phyloP scores from a whole-genome alignment of 345 rosid genomes.

The Carallia brachiata region DNA sequence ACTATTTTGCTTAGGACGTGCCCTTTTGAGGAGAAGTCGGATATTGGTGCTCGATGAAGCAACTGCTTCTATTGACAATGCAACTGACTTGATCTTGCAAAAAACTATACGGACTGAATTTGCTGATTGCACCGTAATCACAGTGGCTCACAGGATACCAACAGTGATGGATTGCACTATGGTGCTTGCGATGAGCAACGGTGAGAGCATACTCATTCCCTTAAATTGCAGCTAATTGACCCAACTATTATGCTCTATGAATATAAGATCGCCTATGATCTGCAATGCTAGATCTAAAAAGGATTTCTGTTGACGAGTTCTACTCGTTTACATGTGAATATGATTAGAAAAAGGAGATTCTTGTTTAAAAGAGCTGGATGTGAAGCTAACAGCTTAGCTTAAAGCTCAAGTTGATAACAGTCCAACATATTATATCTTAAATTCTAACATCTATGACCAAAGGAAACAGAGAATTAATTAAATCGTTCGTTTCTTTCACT shows the following conservation, averaged over 20 bases:
- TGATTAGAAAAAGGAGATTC: too few species aligned
- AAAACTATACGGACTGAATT: slow-evolving; percentile 76
- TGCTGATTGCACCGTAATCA: slow-evolving; percentile 77
- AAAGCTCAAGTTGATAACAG: not conserved
- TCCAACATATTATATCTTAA: too few species aligned
- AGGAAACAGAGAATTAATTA: not conserved
- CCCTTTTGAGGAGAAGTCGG: slow-evolving; percentile 79
- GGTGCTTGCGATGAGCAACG: slow-evolving; percentile 86
- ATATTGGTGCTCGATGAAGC: slow-evolving; percentile 91
- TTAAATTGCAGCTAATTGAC: not conserved
- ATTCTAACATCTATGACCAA: not conserved
- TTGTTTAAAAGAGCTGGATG: too few species aligned
- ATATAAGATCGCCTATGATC: not conserved
- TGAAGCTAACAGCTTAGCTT: too few species aligned
- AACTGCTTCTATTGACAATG: slow-evolving; percentile 90
- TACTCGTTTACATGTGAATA: not conserved
- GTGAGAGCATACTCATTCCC: slow-evolving; percentile 38
- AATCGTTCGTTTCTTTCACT: slow-evolving; percentile 5
- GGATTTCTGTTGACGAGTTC: not conserved
- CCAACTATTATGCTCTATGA: not conserved
- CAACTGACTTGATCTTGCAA: slow-evolving; percentile 84
- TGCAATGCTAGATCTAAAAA: not conserved
- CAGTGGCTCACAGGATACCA: slow-evolving; percentile 93
- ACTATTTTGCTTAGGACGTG: slow-evolving; percentile 84
- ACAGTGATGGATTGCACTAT: slow-evolving; percentile 94